Percentiles rank a stretch among this genome's conserved stretches.
Evolutionary conservation across 2,329 filamentous ascomycete species (phyloP).

Genomic region (Calonectria hongkongensis): DNA sequence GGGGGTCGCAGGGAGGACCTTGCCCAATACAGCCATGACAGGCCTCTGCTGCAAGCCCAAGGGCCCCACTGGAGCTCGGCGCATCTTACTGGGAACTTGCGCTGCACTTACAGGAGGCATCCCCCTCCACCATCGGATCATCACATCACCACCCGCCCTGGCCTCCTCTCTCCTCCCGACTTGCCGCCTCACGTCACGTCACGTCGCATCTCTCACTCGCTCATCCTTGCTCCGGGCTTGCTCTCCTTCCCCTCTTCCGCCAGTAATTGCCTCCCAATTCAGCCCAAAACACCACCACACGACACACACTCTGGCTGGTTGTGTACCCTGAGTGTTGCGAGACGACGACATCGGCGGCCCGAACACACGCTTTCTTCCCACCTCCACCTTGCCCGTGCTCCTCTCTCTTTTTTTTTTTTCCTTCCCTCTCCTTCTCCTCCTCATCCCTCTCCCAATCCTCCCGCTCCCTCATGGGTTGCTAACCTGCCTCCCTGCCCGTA

Average conservation of each 20-base stretch:
- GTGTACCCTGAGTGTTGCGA: slow-evolving; percentile 34
- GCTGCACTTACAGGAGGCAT: slow-evolving; percentile 29
- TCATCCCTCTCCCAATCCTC: slow-evolving; percentile 29
- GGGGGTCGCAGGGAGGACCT: slow-evolving; percentile 17
- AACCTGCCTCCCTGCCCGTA: slow-evolving; percentile 47
- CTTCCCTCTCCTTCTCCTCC: slow-evolving; percentile 26
- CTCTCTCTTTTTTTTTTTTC: slow-evolving; percentile 1
- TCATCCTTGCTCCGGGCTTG: slow-evolving; percentile 33
- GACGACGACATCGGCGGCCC: slow-evolving; percentile 43
- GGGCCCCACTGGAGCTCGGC: slow-evolving; percentile 49
- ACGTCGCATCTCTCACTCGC: slow-evolving; percentile 31
- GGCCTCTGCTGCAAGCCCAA: slow-evolving; percentile 12
- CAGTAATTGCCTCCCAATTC: slow-evolving; percentile 33
- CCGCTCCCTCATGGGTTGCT: slow-evolving; percentile 51
- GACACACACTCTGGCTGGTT: slow-evolving; percentile 27
- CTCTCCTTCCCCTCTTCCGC: slow-evolving; percentile 38
- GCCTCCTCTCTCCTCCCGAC: slow-evolving; percentile 29
- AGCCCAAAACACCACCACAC: slow-evolving; percentile 27
- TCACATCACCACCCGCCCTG: slow-evolving; percentile 44
- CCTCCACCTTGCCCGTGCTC: slow-evolving; percentile 6
- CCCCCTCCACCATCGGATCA: slow-evolving; percentile 49
- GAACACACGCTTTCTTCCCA: slow-evolving; percentile 25
- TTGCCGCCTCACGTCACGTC: slow-evolving; percentile 42
- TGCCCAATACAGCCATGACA: slow-evolving; percentile 24
- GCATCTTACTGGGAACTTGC: slow-evolving; percentile 33